Base-by-base conservation (phyloP, 768 basidiomycete genomes). In the Russula olivacea region DNA sequence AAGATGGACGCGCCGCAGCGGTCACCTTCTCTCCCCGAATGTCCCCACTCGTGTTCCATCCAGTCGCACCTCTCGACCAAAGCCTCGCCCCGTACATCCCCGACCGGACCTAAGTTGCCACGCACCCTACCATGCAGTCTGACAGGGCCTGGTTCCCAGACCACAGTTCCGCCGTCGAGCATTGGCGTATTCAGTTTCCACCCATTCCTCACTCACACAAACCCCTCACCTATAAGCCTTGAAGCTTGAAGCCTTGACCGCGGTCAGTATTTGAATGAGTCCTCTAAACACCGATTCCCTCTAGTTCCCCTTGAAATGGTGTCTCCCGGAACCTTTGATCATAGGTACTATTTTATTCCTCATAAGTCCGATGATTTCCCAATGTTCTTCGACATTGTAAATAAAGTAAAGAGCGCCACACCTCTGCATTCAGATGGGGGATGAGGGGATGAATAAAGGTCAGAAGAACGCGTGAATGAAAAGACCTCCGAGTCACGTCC, bases 151-250 rank as follows among this genome's bases (percentile, higher is more conserved):
- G 58, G 53, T 55, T 48, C 64, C 30, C 61, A 52, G 40, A 36
- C n/a, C n/a, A n/a, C n/a, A n/a, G n/a, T n/a, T n/a, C n/a, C 30
- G 62, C 17, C 60, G 65, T 40, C 67, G 66, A 65, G 61, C n/a
- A n/a, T n/a, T n/a, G n/a, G n/a, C n/a, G n/a, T n/a, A n/a, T n/a
- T n/a, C n/a, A n/a, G n/a, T n/a, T n/a, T n/a, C n/a, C 28, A 28
- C n/a, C 30, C 25, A n/a, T 53, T 32, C 45, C 52, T 59, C 38
- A 47, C 21, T 64, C 51, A 54, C 51, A 59, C 50, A 28, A 40
- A 21, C 43, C 17, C 52, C 61, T 59, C 58, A 56, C 49, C 60
- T 40, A 57, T 38, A n/a, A n/a, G n/a, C n/a, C n/a, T n/a, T n/a
- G n/a, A n/a, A n/a, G n/a, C n/a, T n/a, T n/a, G n/a, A n/a, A n/a